These are phyloP conservation scores for Phialophora chinensis DNA, from an alignment of 2,329 filamentous ascomycete species.

Conservation along the genomic window DNA sequence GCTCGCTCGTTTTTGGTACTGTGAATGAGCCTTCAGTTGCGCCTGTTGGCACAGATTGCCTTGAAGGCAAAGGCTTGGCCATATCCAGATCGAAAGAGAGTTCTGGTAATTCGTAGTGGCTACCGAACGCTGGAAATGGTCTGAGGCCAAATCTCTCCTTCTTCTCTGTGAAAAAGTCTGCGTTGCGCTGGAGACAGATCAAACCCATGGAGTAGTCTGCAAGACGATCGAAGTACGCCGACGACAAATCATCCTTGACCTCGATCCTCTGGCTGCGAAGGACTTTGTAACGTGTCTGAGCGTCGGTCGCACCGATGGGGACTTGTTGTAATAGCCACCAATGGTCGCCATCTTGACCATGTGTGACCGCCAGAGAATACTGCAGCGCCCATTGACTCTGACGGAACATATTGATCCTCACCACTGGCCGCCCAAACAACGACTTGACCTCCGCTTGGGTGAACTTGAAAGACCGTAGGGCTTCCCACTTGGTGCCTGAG, in stretches of 20 bases:
- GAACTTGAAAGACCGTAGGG: conserved; percentile 49
- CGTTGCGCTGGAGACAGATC: conserved; percentile 33
- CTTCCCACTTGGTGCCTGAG: conserved; percentile 43
- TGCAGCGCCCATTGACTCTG: conserved; percentile 72
- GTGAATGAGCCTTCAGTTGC: not conserved
- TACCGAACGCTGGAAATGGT: conserved; percentile 28
- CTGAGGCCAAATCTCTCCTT: conserved; percentile 27
- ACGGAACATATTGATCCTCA: conserved; percentile 71
- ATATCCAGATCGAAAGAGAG: conserved; percentile 31
- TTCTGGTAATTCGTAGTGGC: conserved; percentile 28
- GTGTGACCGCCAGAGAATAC: conserved; percentile 75
- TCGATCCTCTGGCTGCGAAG: conserved; percentile 31
- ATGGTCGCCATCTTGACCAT: conserved; percentile 73
- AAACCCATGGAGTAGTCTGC: conserved; percentile 32
- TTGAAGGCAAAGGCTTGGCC: conserved; percentile 12
- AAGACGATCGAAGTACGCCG: conserved; percentile 35
- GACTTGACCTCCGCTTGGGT: conserved; percentile 58
- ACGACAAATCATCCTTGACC: conserved; percentile 29
- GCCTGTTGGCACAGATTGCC: not conserved
- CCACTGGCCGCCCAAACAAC: conserved; percentile 67
- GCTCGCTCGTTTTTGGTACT: not conserved
- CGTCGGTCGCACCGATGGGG: not conserved
- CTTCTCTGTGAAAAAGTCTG: conserved; percentile 26
- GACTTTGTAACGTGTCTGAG: conserved; percentile 26
- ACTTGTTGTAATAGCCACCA: conserved; percentile 71